A percentile compares a stretch with the other conserved stretches of the same genome.
phyloP scores from a whole-genome alignment of 2,329 filamentous ascomycete species.

The Alternaria sp. region DNA sequence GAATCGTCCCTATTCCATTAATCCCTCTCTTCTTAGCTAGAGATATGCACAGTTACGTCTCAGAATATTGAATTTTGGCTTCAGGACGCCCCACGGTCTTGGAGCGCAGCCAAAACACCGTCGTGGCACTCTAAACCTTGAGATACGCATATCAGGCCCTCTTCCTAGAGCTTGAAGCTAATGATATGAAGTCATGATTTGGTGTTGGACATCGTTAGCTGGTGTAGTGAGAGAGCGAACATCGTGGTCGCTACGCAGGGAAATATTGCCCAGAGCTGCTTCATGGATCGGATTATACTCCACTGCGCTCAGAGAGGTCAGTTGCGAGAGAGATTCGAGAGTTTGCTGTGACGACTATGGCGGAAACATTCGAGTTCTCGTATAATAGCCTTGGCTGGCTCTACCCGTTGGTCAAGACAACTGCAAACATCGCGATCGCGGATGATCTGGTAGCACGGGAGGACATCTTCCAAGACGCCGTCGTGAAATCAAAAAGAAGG shows the following conservation, averaged over 20 bases:
- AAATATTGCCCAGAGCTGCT: slow-evolving; percentile 5
- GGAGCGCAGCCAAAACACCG: neutral
- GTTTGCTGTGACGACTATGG: neutral
- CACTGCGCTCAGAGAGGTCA: neutral
- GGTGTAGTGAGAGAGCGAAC: neutral
- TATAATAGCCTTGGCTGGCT: neutral
- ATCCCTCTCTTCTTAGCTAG: neutral
- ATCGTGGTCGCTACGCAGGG: neutral
- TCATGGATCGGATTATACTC: neutral
- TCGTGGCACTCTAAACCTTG: neutral
- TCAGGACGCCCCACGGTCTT: neutral
- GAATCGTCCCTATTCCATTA: too few relatives aligned
- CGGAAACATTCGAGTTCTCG: neutral
- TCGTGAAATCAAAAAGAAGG: neutral
- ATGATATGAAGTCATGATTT: slow-evolving; percentile 2
- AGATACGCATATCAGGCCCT: neutral
- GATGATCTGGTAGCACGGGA: neutral
- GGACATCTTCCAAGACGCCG: neutral
- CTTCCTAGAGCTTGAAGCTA: neutral
- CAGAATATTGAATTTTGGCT: neutral
- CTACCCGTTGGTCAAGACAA: neutral
- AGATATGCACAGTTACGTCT: neutral
- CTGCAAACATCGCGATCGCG: neutral
- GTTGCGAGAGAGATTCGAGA: neutral
- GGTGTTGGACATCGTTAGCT: neutral